Base-by-base conservation (phyloP, 305 asterid genomes). In the Solanum hybrid region DNA sequence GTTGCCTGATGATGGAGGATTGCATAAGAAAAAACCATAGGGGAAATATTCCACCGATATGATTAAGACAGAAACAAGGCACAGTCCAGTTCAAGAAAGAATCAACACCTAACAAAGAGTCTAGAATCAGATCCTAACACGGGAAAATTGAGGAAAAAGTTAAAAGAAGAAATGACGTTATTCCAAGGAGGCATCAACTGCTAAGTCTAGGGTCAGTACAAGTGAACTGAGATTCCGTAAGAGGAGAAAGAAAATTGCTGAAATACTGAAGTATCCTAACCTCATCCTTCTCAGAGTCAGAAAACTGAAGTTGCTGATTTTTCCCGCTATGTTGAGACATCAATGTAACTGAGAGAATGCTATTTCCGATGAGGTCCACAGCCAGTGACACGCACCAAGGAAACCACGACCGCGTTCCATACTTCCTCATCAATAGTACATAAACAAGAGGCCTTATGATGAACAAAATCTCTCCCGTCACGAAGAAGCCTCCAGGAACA, bases 371-470 rank as follows among this genome's bases (percentile, higher is more conserved):
- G 81, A 97, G 95, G 90, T 97, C 99, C 57, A 96, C 94, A 6
- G 67, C 90, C 92, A 95, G 92, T 5, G 98, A 95, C 89, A 96
- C 84, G 81, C 96, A 86, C 98, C 98, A 96, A 75, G 99, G 98
- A 90, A 93, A 93, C 98, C 99, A 97, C 18, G 98, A 95, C 28
- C 93, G 93, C 0, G 90, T 89, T 73, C 98, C 97, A 51, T 91
- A 95, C 90, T 94, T 97, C 92, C 95, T 94, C 90, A 96, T 94
- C 84, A 96, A 91, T 92, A 95, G 84, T 42, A 97, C 98, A 64
- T 96, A 97, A 76, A 97, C 51, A 67, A 97, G 96, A 24, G 99
- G 98, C 90, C 98, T 96, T 86, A 95, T 79, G 91, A 97, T 93
- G 90, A 93, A 95, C 98, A 94, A 89, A 92, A 95, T 94, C 92